Evolutionary conservation across 2,329 filamentous ascomycete genomes (phyloP), one percentile per base, ranked within the genome.

Genomic region (Zopfia rhizophila): DNA sequence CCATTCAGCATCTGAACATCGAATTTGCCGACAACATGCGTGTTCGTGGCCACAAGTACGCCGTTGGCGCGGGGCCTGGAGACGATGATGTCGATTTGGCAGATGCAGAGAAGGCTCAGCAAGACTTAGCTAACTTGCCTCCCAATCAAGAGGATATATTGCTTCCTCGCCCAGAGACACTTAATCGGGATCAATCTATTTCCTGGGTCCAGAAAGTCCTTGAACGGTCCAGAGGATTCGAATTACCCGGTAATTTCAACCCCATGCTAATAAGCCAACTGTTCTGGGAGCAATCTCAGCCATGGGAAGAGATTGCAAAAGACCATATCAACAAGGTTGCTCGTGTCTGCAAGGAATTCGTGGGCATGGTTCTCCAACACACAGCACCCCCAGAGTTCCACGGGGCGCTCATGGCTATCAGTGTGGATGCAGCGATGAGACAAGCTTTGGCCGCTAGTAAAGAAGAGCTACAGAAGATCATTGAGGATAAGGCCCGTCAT

Each of bases 171-270:
- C 62, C 44, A 21, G 62, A 54, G n/a, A 30, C 17, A 2, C 10
- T 70, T 0, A 68, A 61, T 0, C 68, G 73, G 29, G 45, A 63
- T 7, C 60, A 74, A 6, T 78, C 72, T 31, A 62, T 82, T 3
- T 29, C 62, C 0, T 70, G 77, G 51, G 72, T 79, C 3, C 41
- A 69, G 28, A 48, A 62, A 0, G 65, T 75, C 3, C 65, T 82
- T 38, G 52, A 63, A 17, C 70, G 69, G 25, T 77, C 66, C 4
- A 72, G 83, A 18, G 80, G 78, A 1, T 68, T 78, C 5, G 85
- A 88, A 58, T 68, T 88, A 0, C 81, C 82, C 0, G 82, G 84
- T 0, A 81, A 74, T 0, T 87, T 82, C 63, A 86, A 85, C 52
- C 79, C 83, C 0, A 63, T 84, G 45, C 72, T 87, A 8, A 73